These are phyloP conservation scores for Septoria linicola DNA, from an alignment of 2,329 filamentous ascomycete species.

Conservation along the genomic window DNA sequence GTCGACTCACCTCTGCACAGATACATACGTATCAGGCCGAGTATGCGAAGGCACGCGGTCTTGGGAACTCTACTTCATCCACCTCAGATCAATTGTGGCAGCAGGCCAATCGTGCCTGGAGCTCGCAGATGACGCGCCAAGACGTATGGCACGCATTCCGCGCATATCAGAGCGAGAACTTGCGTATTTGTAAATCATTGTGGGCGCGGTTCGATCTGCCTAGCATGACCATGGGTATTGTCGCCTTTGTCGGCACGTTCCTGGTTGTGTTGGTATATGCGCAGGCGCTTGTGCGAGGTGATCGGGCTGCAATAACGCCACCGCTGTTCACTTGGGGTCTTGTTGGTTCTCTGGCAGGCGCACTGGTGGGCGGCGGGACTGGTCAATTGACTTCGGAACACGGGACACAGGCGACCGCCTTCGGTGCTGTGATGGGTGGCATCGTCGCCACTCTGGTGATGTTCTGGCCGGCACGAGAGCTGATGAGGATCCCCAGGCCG, in stretches of 20 bases:
- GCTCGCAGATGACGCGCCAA: slow-evolving; percentile 36
- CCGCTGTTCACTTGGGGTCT: slow-evolving; percentile 53
- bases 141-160: slow-evolving; percentile 59
- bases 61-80: slow-evolving; percentile 58
- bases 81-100: slow-evolving; percentile 56
- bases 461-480: slow-evolving; percentile 43
- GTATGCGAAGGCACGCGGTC: slow-evolving; percentile 71
- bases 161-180: slow-evolving; percentile 73
- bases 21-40: slow-evolving; percentile 85
- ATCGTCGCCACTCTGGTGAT: slow-evolving; percentile 43
- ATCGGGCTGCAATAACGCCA: slow-evolving; percentile 55
- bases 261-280: slow-evolving; percentile 72
- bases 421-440: slow-evolving; percentile 42
- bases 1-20: slow-evolving; percentile 75
- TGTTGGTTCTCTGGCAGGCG: slow-evolving; percentile 49
- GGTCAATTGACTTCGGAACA: slow-evolving; percentile 39
- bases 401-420: slow-evolving; percentile 43
- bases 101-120: slow-evolving; percentile 56
- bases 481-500: slow-evolving; percentile 59
- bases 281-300: slow-evolving; percentile 51
- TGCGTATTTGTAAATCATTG: slow-evolving; percentile 74
- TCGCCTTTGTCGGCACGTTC: slow-evolving; percentile 67
- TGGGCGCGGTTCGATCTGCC: slow-evolving; percentile 91
- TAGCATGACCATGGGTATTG: slow-evolving; percentile 79
- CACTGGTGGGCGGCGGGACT: slow-evolving; percentile 29